A percentile compares a stretch with the other conserved stretches of the same genome.
These are phyloP conservation scores for Xerocomus brunneocitrinus DNA, from an alignment of 768 basidiomycete genomes.

Conservation along the genomic window DNA sequence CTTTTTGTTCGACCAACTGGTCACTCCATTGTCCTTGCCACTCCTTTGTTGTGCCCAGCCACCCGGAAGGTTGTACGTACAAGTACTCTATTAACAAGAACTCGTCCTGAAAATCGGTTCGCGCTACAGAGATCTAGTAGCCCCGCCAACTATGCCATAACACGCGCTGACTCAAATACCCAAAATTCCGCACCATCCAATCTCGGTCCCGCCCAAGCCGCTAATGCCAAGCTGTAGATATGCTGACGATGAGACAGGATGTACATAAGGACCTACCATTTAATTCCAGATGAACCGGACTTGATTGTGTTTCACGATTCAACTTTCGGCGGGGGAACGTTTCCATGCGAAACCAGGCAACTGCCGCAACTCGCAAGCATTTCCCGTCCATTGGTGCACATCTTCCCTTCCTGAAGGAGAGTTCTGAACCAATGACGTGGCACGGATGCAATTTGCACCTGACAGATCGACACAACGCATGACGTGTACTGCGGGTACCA, in stretches of 20 bases:
- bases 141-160: background rate
- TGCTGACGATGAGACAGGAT: background rate
- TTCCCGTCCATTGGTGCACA: too few relatives aligned
- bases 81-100: background rate
- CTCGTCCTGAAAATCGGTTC: background rate
- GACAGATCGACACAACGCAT: background rate
- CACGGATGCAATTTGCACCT: background rate
- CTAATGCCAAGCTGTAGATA: background rate
- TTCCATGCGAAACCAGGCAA: too few relatives aligned
- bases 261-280: background rate
- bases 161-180: background rate
- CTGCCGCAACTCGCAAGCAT: too few relatives aligned
- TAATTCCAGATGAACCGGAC: too few relatives aligned
- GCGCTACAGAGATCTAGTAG: background rate
- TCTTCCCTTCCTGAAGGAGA: too few relatives aligned
- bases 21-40: conserved; percentile 17
- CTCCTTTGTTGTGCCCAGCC: conserved; percentile 18
- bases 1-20: conserved; percentile 17
- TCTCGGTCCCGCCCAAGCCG: background rate
- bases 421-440: background rate
- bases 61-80: conserved; percentile 10
- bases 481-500: background rate
- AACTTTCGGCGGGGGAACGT: background rate
- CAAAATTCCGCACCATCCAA: background rate
- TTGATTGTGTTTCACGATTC: background rate